phyloP scores from a whole-genome alignment of 176 grass and related monocot species.

The Oryza rufipogon region DNA sequence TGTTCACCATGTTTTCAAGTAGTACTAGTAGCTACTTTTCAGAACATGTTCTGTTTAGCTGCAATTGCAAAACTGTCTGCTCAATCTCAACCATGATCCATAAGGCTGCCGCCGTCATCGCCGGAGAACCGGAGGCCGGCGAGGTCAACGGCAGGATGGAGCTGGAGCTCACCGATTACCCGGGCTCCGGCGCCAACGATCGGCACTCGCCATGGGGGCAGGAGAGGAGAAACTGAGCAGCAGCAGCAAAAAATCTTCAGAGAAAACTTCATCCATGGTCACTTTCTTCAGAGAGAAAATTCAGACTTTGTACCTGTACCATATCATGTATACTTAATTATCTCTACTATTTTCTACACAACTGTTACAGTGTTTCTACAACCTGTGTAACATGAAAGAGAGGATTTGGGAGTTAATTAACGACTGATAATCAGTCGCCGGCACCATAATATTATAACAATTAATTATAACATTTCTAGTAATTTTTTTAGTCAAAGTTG shows the following conservation, averaged over 20 bases:
- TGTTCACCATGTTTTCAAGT: neutral
- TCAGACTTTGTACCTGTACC: neutral
- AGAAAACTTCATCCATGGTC: neutral
- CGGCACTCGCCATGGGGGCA: conserved; percentile 62
- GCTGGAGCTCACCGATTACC: conserved; percentile 58
- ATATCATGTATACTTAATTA: neutral
- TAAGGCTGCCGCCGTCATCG: neutral
- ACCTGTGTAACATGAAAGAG: neutral
- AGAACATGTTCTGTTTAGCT: neutral
- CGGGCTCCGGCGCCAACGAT: conserved; percentile 70
- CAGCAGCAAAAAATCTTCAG: neutral
- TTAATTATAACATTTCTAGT: neutral
- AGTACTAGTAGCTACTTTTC: conserved; percentile 1
- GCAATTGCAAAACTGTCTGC: neutral
- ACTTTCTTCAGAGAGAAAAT: neutral
- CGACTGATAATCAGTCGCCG: neutral
- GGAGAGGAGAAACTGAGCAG: conserved; percentile 38
- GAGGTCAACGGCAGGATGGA: conserved; percentile 5
- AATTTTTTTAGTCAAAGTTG: neutral
- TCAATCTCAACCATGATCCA: neutral
- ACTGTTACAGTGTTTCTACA: neutral
- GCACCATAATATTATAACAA: neutral
- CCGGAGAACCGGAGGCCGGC: neutral
- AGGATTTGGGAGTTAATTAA: neutral
- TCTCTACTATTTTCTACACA: neutral